Evolutionary conservation across 768 basidiomycete genomes (phyloP).

Genomic region (Suillus discolor): DNA sequence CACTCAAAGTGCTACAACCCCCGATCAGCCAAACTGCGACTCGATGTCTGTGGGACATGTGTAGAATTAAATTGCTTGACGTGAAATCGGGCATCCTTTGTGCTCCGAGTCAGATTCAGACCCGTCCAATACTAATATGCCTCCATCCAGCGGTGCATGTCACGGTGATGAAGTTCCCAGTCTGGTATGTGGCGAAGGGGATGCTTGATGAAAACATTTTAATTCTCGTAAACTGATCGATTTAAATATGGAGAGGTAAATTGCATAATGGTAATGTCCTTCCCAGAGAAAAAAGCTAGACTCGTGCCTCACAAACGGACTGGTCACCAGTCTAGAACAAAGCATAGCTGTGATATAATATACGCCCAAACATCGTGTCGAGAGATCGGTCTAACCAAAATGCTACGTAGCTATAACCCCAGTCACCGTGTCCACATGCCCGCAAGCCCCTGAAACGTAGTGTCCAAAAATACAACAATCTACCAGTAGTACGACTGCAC

Average conservation of each 20-base stretch:
- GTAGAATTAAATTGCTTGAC: too few relatives aligned
- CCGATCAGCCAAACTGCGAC: too few relatives aligned
- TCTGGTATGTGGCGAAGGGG: too few relatives aligned
- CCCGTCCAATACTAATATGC: too few relatives aligned
- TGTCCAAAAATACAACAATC: background rate
- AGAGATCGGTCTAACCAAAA: background rate
- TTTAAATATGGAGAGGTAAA: background rate
- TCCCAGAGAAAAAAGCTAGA: background rate
- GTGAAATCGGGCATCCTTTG: too few relatives aligned
- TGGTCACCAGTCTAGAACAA: background rate
- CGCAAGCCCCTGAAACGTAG: background rate
- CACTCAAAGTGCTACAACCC: too few relatives aligned
- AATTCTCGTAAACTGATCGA: background rate
- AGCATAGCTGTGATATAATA: background rate
- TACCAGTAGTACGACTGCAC: background rate
- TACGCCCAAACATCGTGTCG: background rate
- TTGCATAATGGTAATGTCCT: background rate
- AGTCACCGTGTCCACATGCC: background rate
- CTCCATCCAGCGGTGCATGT: too few relatives aligned
- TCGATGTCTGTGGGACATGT: too few relatives aligned
- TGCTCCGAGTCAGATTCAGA: too few relatives aligned
- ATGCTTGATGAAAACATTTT: too few relatives aligned
- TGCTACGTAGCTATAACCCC: background rate
- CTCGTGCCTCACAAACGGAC: too few relatives aligned
- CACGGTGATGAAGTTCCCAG: too few relatives aligned